Conservation (phyloP, 768 basidiomycete genomes). For the Gymnopilus dilepis region DNA sequence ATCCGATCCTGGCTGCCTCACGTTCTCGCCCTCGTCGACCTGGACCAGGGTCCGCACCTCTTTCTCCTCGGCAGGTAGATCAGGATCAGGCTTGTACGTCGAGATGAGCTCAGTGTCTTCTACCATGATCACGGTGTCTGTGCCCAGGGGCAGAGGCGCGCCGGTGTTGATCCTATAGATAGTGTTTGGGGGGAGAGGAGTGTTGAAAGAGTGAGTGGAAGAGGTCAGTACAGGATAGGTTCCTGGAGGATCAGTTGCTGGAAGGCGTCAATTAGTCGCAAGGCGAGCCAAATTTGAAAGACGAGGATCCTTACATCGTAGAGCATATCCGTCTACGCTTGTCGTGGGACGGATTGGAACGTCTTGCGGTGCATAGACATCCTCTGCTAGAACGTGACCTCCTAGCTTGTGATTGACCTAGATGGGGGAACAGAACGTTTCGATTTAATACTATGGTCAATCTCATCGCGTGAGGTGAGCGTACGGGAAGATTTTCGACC, state of each 20-base stretch:
- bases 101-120: conserved; percentile 86
- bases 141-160: conserved; percentile 73
- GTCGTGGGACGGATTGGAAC: conserved; percentile 73
- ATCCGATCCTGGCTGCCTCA: conserved; percentile 77
- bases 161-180: conserved; percentile 89
- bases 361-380: conserved; percentile 67
- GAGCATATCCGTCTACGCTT: conserved; percentile 89
- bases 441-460: too few species aligned
- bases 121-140: conserved; percentile 89
- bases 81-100: conserved; percentile 42
- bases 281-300: background rate
- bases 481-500: conserved; percentile 46
- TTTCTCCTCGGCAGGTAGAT: conserved; percentile 62
- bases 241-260: conserved; percentile 65
- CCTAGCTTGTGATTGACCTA: conserved; percentile 66
- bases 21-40: conserved; percentile 70
- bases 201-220: conserved; percentile 50
- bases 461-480: background rate
- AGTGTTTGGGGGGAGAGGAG: conserved; percentile 51
- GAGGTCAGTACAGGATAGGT: conserved; percentile 71
- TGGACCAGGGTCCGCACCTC: conserved; percentile 71
- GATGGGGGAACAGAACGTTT: too few species aligned
- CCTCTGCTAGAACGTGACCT: conserved; percentile 77
- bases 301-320: conserved; percentile 55
- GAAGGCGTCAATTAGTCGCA: background rate